Evolutionary conservation across 306 rosid species (phyloP).

Genomic region (Cucurbita ficifolia): DNA sequence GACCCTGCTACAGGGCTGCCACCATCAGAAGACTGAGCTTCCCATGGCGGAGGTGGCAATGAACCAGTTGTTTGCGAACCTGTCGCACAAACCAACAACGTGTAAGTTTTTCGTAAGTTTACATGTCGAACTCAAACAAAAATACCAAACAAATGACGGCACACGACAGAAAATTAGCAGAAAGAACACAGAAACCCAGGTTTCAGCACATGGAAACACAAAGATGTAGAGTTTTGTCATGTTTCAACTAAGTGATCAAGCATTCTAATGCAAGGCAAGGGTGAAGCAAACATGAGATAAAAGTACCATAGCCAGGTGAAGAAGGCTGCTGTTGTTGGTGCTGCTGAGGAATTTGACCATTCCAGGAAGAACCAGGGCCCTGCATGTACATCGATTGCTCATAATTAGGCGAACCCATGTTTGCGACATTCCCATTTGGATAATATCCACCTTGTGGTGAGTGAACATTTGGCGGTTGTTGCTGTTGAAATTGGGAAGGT

Average conservation of each 20-base stretch:
- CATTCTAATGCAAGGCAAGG: not conserved
- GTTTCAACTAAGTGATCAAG: not conserved
- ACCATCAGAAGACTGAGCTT: constrained; percentile 52
- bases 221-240: not conserved
- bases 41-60: constrained; percentile 99
- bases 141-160: constrained; percentile 9
- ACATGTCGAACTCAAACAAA: not conserved
- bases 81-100: constrained; percentile 9
- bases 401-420: constrained; percentile 42
- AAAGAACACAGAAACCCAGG: not conserved
- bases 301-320: constrained; percentile 53
- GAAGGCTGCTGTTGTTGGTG: constrained; percentile 36
- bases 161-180: not conserved
- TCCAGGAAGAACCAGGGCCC: constrained; percentile 59
- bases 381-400: constrained; percentile 49
- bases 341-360: constrained; percentile 40
- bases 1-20: constrained; percentile 37
- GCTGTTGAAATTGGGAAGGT: constrained; percentile 24
- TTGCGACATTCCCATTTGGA: constrained; percentile 44
- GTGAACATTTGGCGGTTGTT: constrained; percentile 18
- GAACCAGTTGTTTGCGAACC: constrained; percentile 55
- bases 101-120: not conserved
- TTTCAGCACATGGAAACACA: not conserved
- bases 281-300: constrained; percentile 3
- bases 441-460: constrained; percentile 45